Evolutionary conservation across 768 basidiomycete genomes (phyloP).

Genomic region (Suillus cothurnatus): DNA sequence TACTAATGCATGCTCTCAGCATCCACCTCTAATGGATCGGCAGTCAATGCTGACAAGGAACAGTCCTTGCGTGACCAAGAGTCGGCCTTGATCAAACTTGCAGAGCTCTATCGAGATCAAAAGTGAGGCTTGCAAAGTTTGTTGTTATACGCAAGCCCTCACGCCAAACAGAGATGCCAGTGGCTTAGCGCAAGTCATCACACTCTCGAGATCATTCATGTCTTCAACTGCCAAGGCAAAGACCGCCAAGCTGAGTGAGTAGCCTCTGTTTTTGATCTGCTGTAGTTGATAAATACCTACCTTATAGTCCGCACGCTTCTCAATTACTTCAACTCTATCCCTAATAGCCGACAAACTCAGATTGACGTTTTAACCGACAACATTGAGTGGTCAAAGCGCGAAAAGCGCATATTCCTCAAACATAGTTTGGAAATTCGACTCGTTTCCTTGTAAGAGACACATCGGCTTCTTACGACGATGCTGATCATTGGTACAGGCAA

Average conservation of each 20-base stretch:
- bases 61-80: constrained; percentile 80
- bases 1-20: constrained; percentile 18
- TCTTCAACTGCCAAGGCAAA: constrained; percentile 96
- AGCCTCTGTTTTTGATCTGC: not conserved
- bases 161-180: constrained; percentile 65
- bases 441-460: constrained; percentile 59
- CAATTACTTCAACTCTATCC: constrained; percentile 82
- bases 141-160: not conserved
- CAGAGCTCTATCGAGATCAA: constrained; percentile 83
- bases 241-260: constrained; percentile 88
- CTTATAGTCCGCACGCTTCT: constrained; percentile 86
- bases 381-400: constrained; percentile 87
- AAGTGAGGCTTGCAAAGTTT: constrained; percentile 50
- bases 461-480: not conserved
- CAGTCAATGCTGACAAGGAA: constrained; percentile 46
- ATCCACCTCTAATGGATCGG: constrained; percentile 36
- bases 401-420: constrained; percentile 95
- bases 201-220: constrained; percentile 82
- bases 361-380: constrained; percentile 88
- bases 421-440: constrained; percentile 92
- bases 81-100: constrained; percentile 80
- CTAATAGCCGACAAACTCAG: constrained; percentile 72
- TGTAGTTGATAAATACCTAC: not conserved
- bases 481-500: constrained; percentile 45
- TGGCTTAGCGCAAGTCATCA: constrained; percentile 85